Evolutionary conservation across 2,329 filamentous ascomycete species (phyloP), one percentile per base, ranked within the genome.

Genomic region (Scedosporium apiospermum): DNA sequence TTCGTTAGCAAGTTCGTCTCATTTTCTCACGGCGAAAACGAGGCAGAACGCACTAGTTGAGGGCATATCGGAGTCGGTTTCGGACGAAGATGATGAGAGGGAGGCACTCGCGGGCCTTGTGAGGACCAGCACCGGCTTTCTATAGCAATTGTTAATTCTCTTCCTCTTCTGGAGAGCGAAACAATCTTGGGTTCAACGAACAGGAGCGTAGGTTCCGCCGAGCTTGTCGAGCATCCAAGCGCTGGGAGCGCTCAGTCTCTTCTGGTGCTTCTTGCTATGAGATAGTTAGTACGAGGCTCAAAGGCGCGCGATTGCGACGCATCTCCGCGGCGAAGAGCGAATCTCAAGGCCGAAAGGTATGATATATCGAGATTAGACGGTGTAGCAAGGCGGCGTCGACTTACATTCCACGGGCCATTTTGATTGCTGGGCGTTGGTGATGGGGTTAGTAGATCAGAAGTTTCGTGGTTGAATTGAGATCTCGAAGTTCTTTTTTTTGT

Each of bases 201-300:
- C 77, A 73, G 87, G 87, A 72, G 86, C 88, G 76, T 90, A 93
- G 81, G 86, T 84, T 78, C 95, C 95, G 80, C 92, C 96, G 78
- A 99, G 87, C 83, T 99, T 99, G 91, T 99, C 95, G 80, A 99
- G 86, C 78, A 99, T 91, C 95, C 95, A 99, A 89, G 98, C 95
- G 80, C 90, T 96, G 78, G 95, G 95, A 79, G 95, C 95, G 83
- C 90, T 95, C 78, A 98, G 87, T 86, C 95, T 93, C 93, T 99
- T 98, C 83, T 98, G 93, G 84, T 99, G 95, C 90, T 97, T 97
- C 88, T 95, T 96, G 82, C 89, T 93, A 76, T 75, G 69, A 67
- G 67, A 67, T 70, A 71, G 77, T 71, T 71, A 75, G 69, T 5
- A 18, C 53, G 6, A 27, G 27, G n/a, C 49, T 59, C 49, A 18